Evolutionary conservation across 108 stramenopile genomes (phyloP).

Genomic region (Stephanodiscus minutulus): DNA sequence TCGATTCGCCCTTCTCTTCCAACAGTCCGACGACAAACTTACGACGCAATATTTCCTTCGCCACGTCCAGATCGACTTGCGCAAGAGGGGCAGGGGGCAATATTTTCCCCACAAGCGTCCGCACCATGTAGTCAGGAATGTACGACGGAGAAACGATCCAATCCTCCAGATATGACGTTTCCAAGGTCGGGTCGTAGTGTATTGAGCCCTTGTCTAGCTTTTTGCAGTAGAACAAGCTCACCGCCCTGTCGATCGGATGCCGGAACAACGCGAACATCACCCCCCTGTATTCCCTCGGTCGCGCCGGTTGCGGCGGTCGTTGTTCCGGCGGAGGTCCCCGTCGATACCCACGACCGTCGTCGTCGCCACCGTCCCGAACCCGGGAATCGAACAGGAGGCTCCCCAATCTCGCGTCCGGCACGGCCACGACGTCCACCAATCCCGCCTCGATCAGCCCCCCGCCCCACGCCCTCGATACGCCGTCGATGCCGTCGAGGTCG

Average conservation of each 20-base stretch:
- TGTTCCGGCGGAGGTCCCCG: background rate
- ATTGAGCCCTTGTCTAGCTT: conserved; percentile 25
- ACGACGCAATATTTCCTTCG: conserved; percentile 54
- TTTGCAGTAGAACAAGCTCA: conserved; percentile 39
- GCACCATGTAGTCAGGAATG: conserved; percentile 44
- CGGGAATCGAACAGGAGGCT: conserved; percentile 23
- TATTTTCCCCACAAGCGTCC: conserved; percentile 43
- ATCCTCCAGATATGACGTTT: conserved; percentile 37
- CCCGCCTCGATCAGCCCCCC: conserved; percentile 26
- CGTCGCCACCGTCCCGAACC: background rate
- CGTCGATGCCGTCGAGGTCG: conserved; percentile 36
- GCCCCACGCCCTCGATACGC: conserved; percentile 35
- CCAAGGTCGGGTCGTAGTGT: conserved; percentile 40
- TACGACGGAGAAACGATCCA: conserved; percentile 30
- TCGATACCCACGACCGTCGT: background rate
- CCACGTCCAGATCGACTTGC: conserved; percentile 40
- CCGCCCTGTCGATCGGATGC: conserved; percentile 47
- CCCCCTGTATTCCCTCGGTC: conserved; percentile 20
- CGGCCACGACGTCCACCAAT: conserved; percentile 36
- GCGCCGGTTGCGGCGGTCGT: background rate
- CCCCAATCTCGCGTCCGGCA: conserved; percentile 34
- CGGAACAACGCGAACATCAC: conserved; percentile 48
- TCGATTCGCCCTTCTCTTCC: conserved; percentile 46
- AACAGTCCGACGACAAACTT: conserved; percentile 48
- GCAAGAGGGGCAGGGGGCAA: conserved; percentile 15